phyloP scores from a whole-genome alignment of 139 green algal genomes.

The Picochlorum sp. region DNA sequence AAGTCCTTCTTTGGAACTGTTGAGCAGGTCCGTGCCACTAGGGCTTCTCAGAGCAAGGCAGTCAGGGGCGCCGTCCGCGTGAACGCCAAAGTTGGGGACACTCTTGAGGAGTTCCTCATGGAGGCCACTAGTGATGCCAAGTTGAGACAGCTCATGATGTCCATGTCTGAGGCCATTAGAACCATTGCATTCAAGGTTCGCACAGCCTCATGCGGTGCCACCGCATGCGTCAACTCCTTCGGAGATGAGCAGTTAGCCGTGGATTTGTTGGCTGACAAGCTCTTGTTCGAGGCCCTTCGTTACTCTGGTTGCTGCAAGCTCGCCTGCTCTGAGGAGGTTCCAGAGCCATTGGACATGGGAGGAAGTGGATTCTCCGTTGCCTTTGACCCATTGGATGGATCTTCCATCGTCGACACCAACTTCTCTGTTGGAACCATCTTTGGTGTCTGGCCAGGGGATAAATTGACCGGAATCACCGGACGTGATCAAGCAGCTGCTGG shows the following conservation, averaged over 20 bases:
- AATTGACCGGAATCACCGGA: conserved; percentile 68
- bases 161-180: conserved; percentile 78
- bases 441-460: conserved; percentile 81
- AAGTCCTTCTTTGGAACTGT: conserved; percentile 1
- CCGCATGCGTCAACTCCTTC: conserved; percentile 88
- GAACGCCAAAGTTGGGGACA: conserved; percentile 69
- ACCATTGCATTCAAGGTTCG: conserved; percentile 94
- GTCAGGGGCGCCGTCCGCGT: background rate
- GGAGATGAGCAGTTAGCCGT: conserved; percentile 92
- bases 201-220: conserved; percentile 79
- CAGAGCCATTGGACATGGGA: conserved; percentile 78
- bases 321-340: conserved; percentile 90
- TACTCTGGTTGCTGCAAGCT: conserved; percentile 78
- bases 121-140: conserved; percentile 73
- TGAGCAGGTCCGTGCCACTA: background rate
- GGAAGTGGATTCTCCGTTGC: conserved; percentile 78
- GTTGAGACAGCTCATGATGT: conserved; percentile 86
- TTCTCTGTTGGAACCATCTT: conserved; percentile 94
- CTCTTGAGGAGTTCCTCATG: conserved; percentile 85
- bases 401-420: conserved; percentile 94
- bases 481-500: conserved; percentile 74
- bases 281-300: conserved; percentile 84
- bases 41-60: background rate
- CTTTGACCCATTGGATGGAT: conserved; percentile 91
- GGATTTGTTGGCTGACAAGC: conserved; percentile 88